Conservation (phyloP, 352 stramenopile genomes). For the Phytopythium vexans region DNA sequence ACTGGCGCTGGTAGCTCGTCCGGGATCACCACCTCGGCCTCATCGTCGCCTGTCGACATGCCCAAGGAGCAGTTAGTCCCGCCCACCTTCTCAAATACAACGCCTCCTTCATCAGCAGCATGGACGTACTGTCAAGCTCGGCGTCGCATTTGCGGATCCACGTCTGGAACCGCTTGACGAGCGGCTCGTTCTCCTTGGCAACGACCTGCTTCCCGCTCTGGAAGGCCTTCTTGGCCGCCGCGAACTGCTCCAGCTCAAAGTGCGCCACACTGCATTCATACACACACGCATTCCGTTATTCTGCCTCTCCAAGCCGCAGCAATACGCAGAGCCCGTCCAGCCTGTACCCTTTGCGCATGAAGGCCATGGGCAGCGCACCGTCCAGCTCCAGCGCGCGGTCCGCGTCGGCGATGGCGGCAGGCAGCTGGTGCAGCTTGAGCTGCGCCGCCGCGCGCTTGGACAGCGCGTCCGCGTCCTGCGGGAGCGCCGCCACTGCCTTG, state of each 20-base stretch:
- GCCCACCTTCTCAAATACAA: neutral
- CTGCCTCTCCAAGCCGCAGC: too few species aligned
- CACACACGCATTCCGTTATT: too few species aligned
- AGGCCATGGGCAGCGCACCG: slow-evolving; percentile 42
- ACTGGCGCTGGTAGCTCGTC: slow-evolving; percentile 13
- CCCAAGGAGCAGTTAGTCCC: neutral
- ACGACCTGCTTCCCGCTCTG: slow-evolving; percentile 34
- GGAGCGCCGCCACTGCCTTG: slow-evolving; percentile 30
- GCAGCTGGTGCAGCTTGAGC: slow-evolving; percentile 64
- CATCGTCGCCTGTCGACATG: slow-evolving; percentile 12
- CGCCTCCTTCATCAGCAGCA: neutral
- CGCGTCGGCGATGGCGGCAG: slow-evolving; percentile 52
- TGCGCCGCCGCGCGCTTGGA: slow-evolving; percentile 68
- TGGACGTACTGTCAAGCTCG: slow-evolving; percentile 60
- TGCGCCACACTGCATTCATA: slow-evolving; percentile 45
- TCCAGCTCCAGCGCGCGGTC: slow-evolving; percentile 49
- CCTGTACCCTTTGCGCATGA: slow-evolving; percentile 70
- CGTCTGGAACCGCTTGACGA: slow-evolving; percentile 66
- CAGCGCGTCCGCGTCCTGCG: slow-evolving; percentile 44
- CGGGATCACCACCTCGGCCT: slow-evolving; percentile 21
- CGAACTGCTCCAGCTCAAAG: slow-evolving; percentile 81
- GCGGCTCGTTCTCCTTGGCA: slow-evolving; percentile 18
- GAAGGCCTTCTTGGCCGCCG: slow-evolving; percentile 63
- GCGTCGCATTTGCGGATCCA: slow-evolving; percentile 89
- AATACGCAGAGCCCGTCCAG: neutral